Evolutionary conservation across 805 yeast genomes (phyloP), one percentile per base, ranked within the genome.

Genomic region (Pichia occidentalis): DNA sequence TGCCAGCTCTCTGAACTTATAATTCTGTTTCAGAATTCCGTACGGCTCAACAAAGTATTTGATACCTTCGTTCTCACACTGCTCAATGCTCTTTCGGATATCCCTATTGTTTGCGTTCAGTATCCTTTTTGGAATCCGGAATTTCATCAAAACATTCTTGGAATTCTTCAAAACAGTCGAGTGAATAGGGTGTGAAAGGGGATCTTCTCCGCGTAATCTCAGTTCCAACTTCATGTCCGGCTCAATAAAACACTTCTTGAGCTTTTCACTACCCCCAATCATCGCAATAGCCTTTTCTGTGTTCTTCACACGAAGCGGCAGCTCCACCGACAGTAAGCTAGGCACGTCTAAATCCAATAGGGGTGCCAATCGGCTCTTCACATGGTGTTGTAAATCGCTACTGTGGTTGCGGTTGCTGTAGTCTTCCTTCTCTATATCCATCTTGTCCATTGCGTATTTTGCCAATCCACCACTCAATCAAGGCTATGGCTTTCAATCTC

Each of bases 1-100:
- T 0, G 90, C 79, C 70, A 87, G 74, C 46, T 84, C 85, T 48
- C 95, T 72, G 57, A 90, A 90, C 45, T 82, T 71, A 52, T 77
- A 80, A 13, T 80, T 80, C 41, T 75, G 71, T 49, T 77, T 75
- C 14, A 86, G 66, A 14, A 85, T 70, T 0, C 80, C 87, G 4
- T 73, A 69, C 0, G 95, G 90, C 31, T 67, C 66, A 2, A 73
- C 68, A 18, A 59, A 60, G 35, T 70, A 66, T 4, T 61, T 48
- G 7, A 52, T 45, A 5, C 45, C 41, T 11, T 48, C 41, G 10
- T 58, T 51, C n/a, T 60, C 54, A 37, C 69, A 68, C 16, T 63
- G 48, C 37, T 57, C 50, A 10, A 68, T 48, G 16, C 75, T 63
- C 34, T 69, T 65, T 29, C 63, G 63, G 1, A 79, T 52, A 29